Evolutionary conservation across 371 early-diverging fungal genomes (phyloP).

Genomic region (Sporodiniella umbellata): DNA sequence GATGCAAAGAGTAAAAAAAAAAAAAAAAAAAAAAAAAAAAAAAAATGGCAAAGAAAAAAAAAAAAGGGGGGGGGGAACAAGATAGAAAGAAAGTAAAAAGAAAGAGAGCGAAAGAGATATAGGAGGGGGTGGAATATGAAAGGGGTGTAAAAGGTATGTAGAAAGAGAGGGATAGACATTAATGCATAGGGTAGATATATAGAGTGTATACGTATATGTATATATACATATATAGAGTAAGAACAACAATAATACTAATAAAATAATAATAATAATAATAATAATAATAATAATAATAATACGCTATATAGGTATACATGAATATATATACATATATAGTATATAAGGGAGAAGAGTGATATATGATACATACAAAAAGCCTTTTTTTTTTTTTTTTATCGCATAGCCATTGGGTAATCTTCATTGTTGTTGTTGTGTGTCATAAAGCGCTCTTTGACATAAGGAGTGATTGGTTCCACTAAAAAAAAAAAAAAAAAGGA

Average conservation of each 20-base stretch:
- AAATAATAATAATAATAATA: conserved; percentile 2
- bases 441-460: background rate
- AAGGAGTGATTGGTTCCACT: background rate
- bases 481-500: too few species aligned
- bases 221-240: background rate
- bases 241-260: background rate
- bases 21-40: too few species aligned
- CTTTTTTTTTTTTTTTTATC: background rate
- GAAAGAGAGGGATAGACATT: too few species aligned
- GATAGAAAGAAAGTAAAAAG: background rate
- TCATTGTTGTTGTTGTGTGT: background rate
- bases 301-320: too few species aligned
- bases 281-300: conserved; percentile 2
- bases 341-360: background rate
- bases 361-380: background rate
- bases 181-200: background rate
- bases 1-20: too few species aligned
- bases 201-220: background rate
- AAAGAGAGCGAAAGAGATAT: too few species aligned
- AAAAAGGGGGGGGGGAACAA: background rate
- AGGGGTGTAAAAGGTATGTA: too few species aligned
- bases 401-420: background rate
- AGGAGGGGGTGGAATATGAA: too few species aligned
- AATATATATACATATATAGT: too few species aligned
- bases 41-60: background rate